Conservation (phyloP, 192 early-diverging fungal species). For the Coemansia sp. region DNA sequence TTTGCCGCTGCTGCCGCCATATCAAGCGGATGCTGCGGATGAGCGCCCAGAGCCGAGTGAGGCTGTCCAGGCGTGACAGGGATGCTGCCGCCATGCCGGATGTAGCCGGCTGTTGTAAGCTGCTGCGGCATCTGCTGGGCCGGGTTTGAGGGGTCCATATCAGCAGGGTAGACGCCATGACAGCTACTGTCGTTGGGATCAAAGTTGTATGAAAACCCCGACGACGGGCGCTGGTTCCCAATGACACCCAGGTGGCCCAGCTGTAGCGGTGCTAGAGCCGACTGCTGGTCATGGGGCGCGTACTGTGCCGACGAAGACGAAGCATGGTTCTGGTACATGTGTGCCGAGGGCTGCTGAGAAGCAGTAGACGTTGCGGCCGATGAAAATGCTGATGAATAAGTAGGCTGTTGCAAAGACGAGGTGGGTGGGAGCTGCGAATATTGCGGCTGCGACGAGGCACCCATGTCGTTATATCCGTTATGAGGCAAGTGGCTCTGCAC, state of each 20-base stretch:
- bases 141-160: conserved; percentile 34
- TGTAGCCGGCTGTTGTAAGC: conserved; percentile 37
- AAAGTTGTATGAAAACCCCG: conserved; percentile 48
- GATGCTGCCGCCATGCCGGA: conserved; percentile 37
- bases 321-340: conserved; percentile 39
- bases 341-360: conserved; percentile 24
- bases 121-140: conserved; percentile 33
- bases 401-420: conserved; percentile 28
- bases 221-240: conserved; percentile 36
- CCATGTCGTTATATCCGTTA: conserved; percentile 22
- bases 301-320: conserved; percentile 44
- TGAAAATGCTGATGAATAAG: conserved; percentile 36
- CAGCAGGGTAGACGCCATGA: conserved; percentile 39
- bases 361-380: conserved; percentile 16
- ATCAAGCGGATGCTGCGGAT: conserved; percentile 32
- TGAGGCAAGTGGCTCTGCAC: conserved; percentile 19
- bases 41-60: conserved; percentile 11
- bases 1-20: conserved; percentile 36
- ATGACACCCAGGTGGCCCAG: conserved; percentile 41
- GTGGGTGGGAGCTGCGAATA: conserved; percentile 27
- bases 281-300: conserved; percentile 45
- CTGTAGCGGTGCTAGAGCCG: conserved; percentile 45
- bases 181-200: conserved; percentile 45
- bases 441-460: conserved; percentile 16
- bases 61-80: conserved; percentile 30